phyloP scores from a whole-genome alignment of 164 flowering plant genomes.

The Vitis rotundifolia region DNA sequence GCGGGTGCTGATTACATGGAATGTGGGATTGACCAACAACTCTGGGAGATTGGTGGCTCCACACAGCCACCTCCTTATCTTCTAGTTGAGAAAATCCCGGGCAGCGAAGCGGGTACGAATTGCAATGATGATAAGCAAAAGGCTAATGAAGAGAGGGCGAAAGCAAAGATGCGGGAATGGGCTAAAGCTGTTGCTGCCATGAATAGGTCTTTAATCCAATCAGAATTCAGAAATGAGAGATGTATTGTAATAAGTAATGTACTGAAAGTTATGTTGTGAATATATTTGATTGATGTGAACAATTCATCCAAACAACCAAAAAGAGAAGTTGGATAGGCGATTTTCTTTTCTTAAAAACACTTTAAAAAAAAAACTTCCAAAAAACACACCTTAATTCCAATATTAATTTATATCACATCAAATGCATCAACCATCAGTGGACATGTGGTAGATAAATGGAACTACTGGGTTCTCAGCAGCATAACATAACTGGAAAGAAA shows the following conservation, averaged over 20 bases:
- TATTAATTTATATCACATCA: no score
- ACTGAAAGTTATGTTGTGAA: no score
- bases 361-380: no score
- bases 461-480: no score
- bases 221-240: background rate
- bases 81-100: background rate
- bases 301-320: no score
- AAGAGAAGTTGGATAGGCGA: no score
- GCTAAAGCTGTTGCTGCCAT: slow-evolving; percentile 7
- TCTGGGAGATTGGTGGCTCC: background rate
- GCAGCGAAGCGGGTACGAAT: background rate
- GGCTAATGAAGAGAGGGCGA: background rate
- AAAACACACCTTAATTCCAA: no score
- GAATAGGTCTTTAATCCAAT: background rate
- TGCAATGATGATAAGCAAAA: background rate
- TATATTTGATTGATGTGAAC: no score
- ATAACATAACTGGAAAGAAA: no score
- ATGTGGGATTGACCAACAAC: slow-evolving; percentile 3
- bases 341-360: no score
- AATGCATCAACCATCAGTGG: no score
- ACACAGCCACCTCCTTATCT: slow-evolving; percentile 1
- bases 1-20: slow-evolving; percentile 1
- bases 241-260: background rate
- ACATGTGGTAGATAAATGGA: no score
- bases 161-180: background rate